Evolutionary conservation across 2,329 filamentous ascomycete species (phyloP), one percentile per base, ranked within the genome.

Genomic region (Trichoderma brevicompactum): DNA sequence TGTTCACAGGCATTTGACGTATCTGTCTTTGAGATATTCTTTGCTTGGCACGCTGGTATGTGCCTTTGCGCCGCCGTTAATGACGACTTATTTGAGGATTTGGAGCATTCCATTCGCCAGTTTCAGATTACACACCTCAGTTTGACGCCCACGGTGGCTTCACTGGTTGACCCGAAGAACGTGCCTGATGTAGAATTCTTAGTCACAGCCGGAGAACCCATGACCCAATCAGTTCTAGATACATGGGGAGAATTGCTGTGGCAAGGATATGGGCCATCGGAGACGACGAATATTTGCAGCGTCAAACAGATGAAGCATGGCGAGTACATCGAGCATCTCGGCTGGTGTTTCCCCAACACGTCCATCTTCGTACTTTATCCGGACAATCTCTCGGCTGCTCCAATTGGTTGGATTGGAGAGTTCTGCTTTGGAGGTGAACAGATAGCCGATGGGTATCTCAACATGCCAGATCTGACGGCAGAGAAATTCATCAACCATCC

Each of bases 1-100:
- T 96, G 91, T 72, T 94, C 92, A 0, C 91, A 93, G 72, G 90
- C 89, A 0, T 96, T 96, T 72, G 92, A 96, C 72, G 88, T 96
- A 2, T 96, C 92, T 0, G 90, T 96, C 0, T 96, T 96, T 73
- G 93, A 96, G 72, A 94, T 96, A 13, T 94, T 96, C 74, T 96
- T 92, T 71, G 82, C 92, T 0, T 96, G 92, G 90, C 85, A 85
- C 53, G 83, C 83, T 40, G 92, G 92, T 4, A 92, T 94, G 80
- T 90, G 89, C 67, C 80, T 97, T 12, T 96, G 91, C 72, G 86
- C 90, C 2, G 89, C 88, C 0, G 85, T 82, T 0, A 93, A 94
- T 69, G 90, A 95, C 70, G 83, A 86, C 1, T 77, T 96, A 0
- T 92, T 94, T 71, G 82, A 82, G 44, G 88, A 96, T 70, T 79